Evolutionary conservation across 129 eudicot genomes (phyloP).

Genomic region (Artemisia annua): DNA sequence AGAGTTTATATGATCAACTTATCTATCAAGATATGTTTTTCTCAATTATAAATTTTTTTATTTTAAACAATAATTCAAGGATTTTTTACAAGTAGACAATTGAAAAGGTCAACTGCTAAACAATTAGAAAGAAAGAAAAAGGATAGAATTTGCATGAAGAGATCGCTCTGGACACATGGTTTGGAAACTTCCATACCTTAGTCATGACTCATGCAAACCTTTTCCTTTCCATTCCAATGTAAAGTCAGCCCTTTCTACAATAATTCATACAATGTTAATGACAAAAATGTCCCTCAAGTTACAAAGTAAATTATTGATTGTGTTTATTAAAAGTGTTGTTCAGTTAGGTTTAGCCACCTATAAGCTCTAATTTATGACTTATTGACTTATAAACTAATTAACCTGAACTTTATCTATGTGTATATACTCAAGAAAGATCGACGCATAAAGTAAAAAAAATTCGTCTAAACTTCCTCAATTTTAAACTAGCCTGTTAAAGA

Average conservation of each 20-base stretch:
- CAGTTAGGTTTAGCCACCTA: too few relatives aligned
- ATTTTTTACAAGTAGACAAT: neutral
- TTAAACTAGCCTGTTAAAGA: too few relatives aligned
- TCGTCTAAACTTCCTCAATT: too few relatives aligned
- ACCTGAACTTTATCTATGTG: too few relatives aligned
- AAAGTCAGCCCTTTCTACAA: conserved; percentile 36
- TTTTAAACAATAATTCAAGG: neutral
- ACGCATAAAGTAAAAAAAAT: too few relatives aligned
- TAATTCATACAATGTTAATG: conserved; percentile 8
- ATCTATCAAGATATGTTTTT: too few relatives aligned
- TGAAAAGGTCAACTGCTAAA: conserved; percentile 32
- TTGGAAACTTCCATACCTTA: conserved; percentile 24
- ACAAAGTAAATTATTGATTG: neutral
- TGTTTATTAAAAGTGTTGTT: too few relatives aligned
- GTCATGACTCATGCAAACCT: conserved; percentile 2
- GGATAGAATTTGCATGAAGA: conserved; percentile 23
- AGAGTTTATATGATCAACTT: too few relatives aligned
- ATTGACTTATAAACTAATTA: too few relatives aligned
- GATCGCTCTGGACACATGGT: conserved; percentile 37
- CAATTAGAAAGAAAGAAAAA: neutral
- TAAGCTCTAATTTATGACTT: too few relatives aligned
- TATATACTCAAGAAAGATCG: too few relatives aligned
- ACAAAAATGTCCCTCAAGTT: neutral
- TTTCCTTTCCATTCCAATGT: conserved; percentile 18
- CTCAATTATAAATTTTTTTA: too few relatives aligned